phyloP scores from a whole-genome alignment of 2,329 filamentous ascomycete species.

The Aspergillus sp. region DNA sequence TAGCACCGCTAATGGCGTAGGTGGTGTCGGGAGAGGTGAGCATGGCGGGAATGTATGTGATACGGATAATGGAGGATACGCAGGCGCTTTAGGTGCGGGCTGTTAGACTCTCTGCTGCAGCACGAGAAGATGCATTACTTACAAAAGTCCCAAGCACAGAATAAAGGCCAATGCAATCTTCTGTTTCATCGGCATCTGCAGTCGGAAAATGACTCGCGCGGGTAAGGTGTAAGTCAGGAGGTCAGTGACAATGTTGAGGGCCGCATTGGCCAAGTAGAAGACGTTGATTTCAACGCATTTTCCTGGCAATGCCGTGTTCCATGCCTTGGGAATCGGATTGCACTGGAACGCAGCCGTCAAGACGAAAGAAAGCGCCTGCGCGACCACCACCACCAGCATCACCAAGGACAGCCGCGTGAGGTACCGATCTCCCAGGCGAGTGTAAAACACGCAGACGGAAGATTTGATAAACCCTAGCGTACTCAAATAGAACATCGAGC shows the following conservation, averaged over 20 bases:
- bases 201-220: slow-evolving; percentile 46
- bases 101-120: not conserved
- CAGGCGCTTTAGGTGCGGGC: slow-evolving; percentile 41
- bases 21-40: slow-evolving; percentile 37
- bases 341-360: slow-evolving; percentile 48
- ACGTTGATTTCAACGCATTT: slow-evolving; percentile 50
- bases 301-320: slow-evolving; percentile 36
- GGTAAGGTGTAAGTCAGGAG: slow-evolving; percentile 56
- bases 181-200: slow-evolving; percentile 51
- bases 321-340: slow-evolving; percentile 40
- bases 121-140: slow-evolving; percentile 1
- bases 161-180: slow-evolving; percentile 48
- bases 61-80: slow-evolving; percentile 48
- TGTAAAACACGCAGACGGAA: slow-evolving; percentile 49
- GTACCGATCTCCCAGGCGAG: slow-evolving; percentile 41
- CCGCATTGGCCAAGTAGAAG: slow-evolving; percentile 55
- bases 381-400: slow-evolving; percentile 43
- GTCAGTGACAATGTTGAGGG: slow-evolving; percentile 61
- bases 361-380: slow-evolving; percentile 43
- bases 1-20: slow-evolving; percentile 40
- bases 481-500: slow-evolving; percentile 51
- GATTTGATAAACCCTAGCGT: slow-evolving; percentile 50
- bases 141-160: slow-evolving; percentile 53
- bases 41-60: slow-evolving; percentile 47
- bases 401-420: slow-evolving; percentile 37